These are phyloP conservation scores for Coffea humblotiana DNA, from an alignment of 305 asterid genomes.

Conservation along the genomic window DNA sequence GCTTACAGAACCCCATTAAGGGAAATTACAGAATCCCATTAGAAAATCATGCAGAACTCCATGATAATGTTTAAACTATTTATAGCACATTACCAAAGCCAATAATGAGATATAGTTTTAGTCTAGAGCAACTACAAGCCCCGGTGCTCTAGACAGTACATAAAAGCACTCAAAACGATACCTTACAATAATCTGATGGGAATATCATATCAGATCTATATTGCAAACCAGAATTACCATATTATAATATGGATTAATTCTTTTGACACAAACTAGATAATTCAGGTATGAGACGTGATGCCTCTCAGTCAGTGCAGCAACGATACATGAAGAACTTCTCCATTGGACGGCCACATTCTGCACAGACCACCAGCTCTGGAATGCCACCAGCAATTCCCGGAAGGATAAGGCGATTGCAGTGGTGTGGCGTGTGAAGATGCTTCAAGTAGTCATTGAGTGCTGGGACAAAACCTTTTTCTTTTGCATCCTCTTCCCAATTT, in stretches of 20 bases:
- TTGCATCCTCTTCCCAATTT: conserved; percentile 49
- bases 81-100: not conserved
- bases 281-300: not conserved
- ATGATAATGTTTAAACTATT: not conserved
- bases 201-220: not conserved
- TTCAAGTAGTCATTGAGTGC: conserved; percentile 46
- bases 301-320: conserved; percentile 64
- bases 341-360: conserved; percentile 74
- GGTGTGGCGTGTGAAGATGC: conserved; percentile 50
- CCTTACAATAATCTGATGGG: not conserved
- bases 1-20: not conserved
- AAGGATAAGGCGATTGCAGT: conserved; percentile 70
- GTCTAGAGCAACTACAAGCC: not conserved
- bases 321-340: conserved; percentile 81
- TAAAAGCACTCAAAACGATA: not conserved
- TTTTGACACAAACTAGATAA: not conserved
- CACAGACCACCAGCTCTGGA: conserved; percentile 71
- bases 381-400: conserved; percentile 64
- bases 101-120: not conserved
- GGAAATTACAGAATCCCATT: too few relatives aligned
- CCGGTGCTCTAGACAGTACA: not conserved
- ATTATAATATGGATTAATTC: not conserved
- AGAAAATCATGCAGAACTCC: not conserved
- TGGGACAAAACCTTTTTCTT: conserved; percentile 48
- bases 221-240: conserved; percentile 1